These are phyloP conservation scores for Apiospora saccharicola DNA, from an alignment of 2,329 filamentous ascomycete species.

Conservation along the genomic window DNA sequence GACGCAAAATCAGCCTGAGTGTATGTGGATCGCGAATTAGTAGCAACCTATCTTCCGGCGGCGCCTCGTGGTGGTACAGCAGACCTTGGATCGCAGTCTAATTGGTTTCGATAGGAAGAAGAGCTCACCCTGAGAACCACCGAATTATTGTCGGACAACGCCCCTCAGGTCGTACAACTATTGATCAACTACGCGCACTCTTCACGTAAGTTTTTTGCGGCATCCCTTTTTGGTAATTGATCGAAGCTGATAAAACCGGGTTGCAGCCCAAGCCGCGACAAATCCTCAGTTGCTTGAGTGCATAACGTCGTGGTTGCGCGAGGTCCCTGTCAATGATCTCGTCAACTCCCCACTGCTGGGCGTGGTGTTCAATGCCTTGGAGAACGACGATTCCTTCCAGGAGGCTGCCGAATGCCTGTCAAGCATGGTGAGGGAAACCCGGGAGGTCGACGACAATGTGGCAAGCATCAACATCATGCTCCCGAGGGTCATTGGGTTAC, in stretches of 20 bases:
- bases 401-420: conserved; percentile 92
- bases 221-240: conserved; percentile 33
- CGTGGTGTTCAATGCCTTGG: conserved; percentile 79
- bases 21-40: conserved; percentile 78
- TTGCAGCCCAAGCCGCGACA: conserved; percentile 73
- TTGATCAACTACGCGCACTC: conserved; percentile 92
- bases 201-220: conserved; percentile 68
- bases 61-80: conserved; percentile 38
- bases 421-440: conserved; percentile 88
- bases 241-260: conserved; percentile 22
- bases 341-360: conserved; percentile 86
- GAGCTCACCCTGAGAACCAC: conserved; percentile 85
- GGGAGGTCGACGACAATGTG: conserved; percentile 90
- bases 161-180: conserved; percentile 83
- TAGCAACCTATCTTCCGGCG: conserved; percentile 48
- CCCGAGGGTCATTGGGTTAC: conserved; percentile 78
- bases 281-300: conserved; percentile 94
- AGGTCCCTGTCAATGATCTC: conserved; percentile 84
- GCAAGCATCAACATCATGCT: conserved; percentile 83
- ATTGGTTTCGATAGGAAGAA: conserved; percentile 80
- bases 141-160: conserved; percentile 91
- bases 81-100: conserved; percentile 52
- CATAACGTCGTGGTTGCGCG: conserved; percentile 94
- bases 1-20: conserved; percentile 98
- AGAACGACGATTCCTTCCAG: conserved; percentile 80